These are phyloP conservation scores for Crithidia expoeki DNA, from an alignment of 208 protist species.

Conservation along the genomic window DNA sequence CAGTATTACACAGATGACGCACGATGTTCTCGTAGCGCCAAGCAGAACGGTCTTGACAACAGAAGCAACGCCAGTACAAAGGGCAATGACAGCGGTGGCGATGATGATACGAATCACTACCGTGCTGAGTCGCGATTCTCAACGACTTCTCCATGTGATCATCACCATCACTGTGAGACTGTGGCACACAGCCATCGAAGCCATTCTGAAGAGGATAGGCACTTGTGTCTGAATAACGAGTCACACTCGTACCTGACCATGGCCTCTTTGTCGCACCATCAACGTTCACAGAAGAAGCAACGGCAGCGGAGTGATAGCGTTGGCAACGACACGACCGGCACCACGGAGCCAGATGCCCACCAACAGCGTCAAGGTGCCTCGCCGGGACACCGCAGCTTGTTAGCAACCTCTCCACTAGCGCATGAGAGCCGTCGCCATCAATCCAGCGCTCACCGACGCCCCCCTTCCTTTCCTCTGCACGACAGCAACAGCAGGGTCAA, in stretches of 20 bases:
- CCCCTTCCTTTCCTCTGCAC: no score
- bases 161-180: not conserved
- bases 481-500: not conserved
- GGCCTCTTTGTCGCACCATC: constrained; percentile 11
- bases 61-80: not conserved
- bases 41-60: not conserved
- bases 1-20: not conserved
- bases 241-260: constrained; percentile 19
- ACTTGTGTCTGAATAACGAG: constrained; percentile 21
- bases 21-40: not conserved
- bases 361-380: no score
- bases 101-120: no score
- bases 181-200: not conserved
- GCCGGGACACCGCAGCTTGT: no score
- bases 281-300: not conserved
- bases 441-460: no score
- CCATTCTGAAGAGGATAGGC: not conserved
- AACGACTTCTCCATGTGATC: not conserved
- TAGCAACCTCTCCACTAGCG: no score
- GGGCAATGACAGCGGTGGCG: not conserved
- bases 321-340: no score
- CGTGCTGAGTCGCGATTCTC: not conserved
- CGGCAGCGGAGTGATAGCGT: constrained; percentile 1
- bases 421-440: no score
- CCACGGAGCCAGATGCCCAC: no score